A percentile compares a stretch with the other conserved stretches of the same genome.
Evolutionary conservation across 305 asterid species (phyloP).

Genomic region (Fraxinus ornus): DNA sequence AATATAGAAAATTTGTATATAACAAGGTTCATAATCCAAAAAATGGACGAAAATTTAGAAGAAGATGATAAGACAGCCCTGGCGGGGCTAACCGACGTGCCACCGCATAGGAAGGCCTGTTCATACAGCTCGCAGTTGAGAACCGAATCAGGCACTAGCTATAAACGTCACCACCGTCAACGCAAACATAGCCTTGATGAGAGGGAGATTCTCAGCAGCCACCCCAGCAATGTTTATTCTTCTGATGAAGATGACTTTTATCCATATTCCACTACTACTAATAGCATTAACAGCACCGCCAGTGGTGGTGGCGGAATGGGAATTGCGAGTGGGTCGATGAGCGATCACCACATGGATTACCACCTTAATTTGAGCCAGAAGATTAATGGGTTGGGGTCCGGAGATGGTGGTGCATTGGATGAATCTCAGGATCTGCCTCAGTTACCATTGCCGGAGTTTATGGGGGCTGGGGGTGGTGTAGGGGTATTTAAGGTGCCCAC

Average conservation of each 20-base stretch:
- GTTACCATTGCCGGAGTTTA: constrained; percentile 69
- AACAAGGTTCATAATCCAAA: not conserved
- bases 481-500: constrained; percentile 71
- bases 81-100: constrained; percentile 47
- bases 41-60: constrained; percentile 39
- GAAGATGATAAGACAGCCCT: constrained; percentile 55
- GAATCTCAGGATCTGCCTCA: constrained; percentile 27
- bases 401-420: constrained; percentile 22
- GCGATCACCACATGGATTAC: constrained; percentile 38
- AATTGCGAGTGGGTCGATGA: constrained; percentile 8
- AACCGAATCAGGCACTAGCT: constrained; percentile 61
- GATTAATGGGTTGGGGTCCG: constrained; percentile 21
- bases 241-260: constrained; percentile 60
- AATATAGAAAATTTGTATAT: not conserved
- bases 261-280: constrained; percentile 50
- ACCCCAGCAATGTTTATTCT: constrained; percentile 31
- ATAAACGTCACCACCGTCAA: constrained; percentile 55
- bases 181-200: constrained; percentile 95
- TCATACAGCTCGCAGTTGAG: constrained; percentile 84
- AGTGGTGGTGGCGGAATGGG: constrained; percentile 13
- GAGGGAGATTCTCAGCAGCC: constrained; percentile 37
- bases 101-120: constrained; percentile 58
- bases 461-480: constrained; percentile 62
- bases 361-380: constrained; percentile 22
- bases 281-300: not conserved